Evolutionary conservation across 78 protist species (phyloP).

Genomic region (Pigoraptor vietnamica): DNA sequence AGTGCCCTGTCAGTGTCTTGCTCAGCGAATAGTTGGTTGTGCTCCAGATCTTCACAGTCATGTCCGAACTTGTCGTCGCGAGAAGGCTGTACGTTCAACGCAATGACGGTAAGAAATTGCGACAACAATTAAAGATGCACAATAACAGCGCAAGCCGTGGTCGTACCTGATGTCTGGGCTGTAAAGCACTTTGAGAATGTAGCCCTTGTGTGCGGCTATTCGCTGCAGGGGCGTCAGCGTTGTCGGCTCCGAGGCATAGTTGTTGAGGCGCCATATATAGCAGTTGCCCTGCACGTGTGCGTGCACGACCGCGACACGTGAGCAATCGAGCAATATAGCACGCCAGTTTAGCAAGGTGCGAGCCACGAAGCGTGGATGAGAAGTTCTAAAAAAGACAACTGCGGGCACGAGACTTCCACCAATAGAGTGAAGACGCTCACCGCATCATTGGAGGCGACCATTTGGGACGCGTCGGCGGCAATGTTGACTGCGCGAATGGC

Average conservation of each 20-base stretch:
- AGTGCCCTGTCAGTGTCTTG: conserved; percentile 75
- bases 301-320: too few relatives aligned
- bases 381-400: neutral
- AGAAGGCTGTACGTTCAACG: conserved; percentile 37
- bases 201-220: conserved; percentile 16
- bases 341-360: too few relatives aligned
- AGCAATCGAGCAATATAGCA: too few relatives aligned
- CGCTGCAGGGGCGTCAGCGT: neutral
- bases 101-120: too few relatives aligned
- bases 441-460: conserved; percentile 75
- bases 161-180: conserved; percentile 76
- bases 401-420: too few relatives aligned
- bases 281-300: conserved; percentile 58
- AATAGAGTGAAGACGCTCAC: too few relatives aligned
- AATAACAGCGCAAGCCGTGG: neutral
- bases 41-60: conserved; percentile 75
- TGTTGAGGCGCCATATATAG: conserved; percentile 59
- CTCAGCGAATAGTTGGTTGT: conserved; percentile 32
- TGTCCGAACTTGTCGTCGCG: conserved; percentile 91
- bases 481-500: conserved; percentile 72
- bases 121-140: neutral
- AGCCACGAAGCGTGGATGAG: too few relatives aligned
- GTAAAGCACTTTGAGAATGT: conserved; percentile 62
- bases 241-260: neutral
- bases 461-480: conserved; percentile 49